Base-by-base conservation (phyloP, 768 basidiomycete genomes). In the Pulveroboletus sp. region DNA sequence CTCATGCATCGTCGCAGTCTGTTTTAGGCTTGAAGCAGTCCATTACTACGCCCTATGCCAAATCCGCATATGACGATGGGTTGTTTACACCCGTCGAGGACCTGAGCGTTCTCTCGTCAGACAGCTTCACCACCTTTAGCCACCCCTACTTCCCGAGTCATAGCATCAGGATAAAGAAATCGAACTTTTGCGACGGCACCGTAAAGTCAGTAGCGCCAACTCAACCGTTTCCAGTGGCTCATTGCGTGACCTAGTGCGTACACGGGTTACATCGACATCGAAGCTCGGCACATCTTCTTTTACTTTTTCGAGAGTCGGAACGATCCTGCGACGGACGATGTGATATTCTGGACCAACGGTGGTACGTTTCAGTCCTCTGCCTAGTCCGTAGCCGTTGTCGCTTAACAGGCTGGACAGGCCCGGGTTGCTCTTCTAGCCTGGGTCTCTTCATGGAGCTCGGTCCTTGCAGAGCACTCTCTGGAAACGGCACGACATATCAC, bases 361-460 rank as follows among this genome's bases (percentile, higher is more conserved):
- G 85, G 85, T 45, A 41, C 69, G 77, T 54, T 70, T 69, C 2
- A 67, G 32, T 23, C 29, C 22, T n/a, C 12, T 38, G 35, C 12
- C 5, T 9, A 35, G 6, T 12, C 4, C 17, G 14, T 5, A 6
- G 32, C 23, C n/a, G n/a, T n/a, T n/a, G 13, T 9, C 20, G n/a
- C 14, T 26, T 39, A 10, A 37, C 35, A 13, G 16, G 13, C 32
- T n/a, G 29, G 30, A 34, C 30, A 68, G 68, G 68, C 12, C 81
- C 81, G 17, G 80, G 79, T 27, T 74, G 74, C 57, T 78, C 78
- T 4, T 76, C 76, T 34, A 78, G 78, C 69, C 70, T 84, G 1
- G 87, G 85, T 4, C 71, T 89, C 12, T 75, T 89, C 52, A 85
- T 86, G 76, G 88, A 88, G 63, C 69, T 76, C 56, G 89, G 89